These are phyloP conservation scores for Apiospora arundinis DNA, from an alignment of 2,329 filamentous ascomycete genomes.

Conservation along the genomic window DNA sequence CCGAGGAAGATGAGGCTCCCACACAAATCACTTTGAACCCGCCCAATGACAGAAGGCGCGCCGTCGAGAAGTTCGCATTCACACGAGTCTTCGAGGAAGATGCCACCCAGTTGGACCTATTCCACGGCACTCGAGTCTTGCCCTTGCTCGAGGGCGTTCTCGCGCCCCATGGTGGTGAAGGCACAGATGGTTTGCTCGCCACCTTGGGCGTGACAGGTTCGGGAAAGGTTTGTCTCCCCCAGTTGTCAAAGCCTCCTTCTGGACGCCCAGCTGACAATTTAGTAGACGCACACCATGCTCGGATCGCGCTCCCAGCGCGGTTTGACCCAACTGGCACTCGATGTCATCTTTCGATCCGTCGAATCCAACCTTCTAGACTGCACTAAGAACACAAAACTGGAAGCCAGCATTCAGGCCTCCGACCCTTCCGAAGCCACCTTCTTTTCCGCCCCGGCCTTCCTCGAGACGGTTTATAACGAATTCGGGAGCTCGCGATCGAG, in stretches of 20 bases:
- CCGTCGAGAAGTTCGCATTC: constrained; percentile 93
- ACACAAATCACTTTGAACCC: constrained; percentile 81
- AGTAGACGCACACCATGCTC: constrained; percentile 91
- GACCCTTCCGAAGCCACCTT: constrained; percentile 85
- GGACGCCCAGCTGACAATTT: constrained; percentile 22
- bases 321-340: constrained; percentile 88
- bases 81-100: constrained; percentile 92
- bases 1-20: constrained; percentile 52
- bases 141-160: constrained; percentile 83
- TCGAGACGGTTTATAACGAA: constrained; percentile 81
- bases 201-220: constrained; percentile 95
- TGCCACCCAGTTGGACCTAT: constrained; percentile 84
- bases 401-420: constrained; percentile 76
- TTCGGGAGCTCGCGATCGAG: constrained; percentile 63
- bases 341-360: constrained; percentile 86
- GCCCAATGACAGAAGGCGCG: constrained; percentile 83
- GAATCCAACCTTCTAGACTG: constrained; percentile 72
- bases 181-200: constrained; percentile 87
- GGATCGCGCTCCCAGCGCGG: constrained; percentile 87
- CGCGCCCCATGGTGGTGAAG: constrained; percentile 73
- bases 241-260: neutral
- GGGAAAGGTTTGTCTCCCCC: constrained; percentile 74
- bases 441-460: constrained; percentile 74
- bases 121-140: constrained; percentile 78
- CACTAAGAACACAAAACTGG: constrained; percentile 62